Percentiles rank a stretch among this genome's conserved stretches.
These are phyloP conservation scores for Aquanectria penicillioides DNA, from an alignment of 2,329 filamentous ascomycete genomes.

Conservation along the genomic window DNA sequence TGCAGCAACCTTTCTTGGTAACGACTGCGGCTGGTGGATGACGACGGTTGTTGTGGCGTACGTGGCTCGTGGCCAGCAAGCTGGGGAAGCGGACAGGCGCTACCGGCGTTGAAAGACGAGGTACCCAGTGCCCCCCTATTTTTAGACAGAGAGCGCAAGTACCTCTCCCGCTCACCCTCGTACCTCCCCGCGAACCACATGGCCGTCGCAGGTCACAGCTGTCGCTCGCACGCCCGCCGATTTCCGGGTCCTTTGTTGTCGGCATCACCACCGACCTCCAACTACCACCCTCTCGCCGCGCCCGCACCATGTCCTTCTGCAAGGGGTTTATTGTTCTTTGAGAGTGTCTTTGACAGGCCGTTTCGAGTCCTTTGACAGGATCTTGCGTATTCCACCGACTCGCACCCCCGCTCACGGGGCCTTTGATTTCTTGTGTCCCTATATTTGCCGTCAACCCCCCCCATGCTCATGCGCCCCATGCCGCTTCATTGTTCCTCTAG, in stretches of 20 bases:
- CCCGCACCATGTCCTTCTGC: constrained; percentile 22
- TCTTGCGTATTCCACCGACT: constrained; percentile 26
- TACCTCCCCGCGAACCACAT: constrained; percentile 36
- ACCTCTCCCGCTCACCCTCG: not conserved
- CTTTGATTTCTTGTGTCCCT: constrained; percentile 30
- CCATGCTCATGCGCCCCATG: constrained; percentile 24
- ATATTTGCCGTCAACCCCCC: constrained; percentile 15
- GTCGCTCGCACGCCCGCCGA: constrained; percentile 27
- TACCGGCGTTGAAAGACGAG: constrained; percentile 14
- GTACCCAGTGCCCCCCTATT: constrained; percentile 11
- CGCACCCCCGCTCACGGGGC: constrained; percentile 19
- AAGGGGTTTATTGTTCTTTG: constrained; percentile 20
- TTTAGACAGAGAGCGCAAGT: not conserved
- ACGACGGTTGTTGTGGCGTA: constrained; percentile 40
- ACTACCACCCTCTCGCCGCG: constrained; percentile 24
- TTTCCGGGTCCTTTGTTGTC: constrained; percentile 31
- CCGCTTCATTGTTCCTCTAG: not conserved
- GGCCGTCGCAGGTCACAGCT: constrained; percentile 23
- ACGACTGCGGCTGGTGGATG: constrained; percentile 26
- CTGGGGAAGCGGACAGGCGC: constrained; percentile 11
- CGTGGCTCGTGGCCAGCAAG: constrained; percentile 34
- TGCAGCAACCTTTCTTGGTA: too few species aligned
- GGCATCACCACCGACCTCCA: constrained; percentile 26
- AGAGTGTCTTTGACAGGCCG: constrained; percentile 16
- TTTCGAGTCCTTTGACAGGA: constrained; percentile 23